These are phyloP conservation scores for Glycine tomentella DNA, from an alignment of 306 rosid genomes.

Conservation along the genomic window DNA sequence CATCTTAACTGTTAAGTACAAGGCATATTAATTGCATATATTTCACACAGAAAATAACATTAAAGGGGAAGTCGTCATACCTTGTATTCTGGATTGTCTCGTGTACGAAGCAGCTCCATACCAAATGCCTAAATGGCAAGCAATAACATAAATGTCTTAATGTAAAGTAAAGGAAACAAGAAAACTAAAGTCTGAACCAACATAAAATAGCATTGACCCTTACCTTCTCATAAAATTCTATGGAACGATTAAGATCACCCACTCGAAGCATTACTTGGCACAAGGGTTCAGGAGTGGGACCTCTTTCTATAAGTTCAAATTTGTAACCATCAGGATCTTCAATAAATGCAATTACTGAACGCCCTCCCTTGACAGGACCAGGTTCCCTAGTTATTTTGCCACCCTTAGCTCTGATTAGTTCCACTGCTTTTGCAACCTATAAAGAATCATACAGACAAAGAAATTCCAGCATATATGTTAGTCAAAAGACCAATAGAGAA, in stretches of 20 bases:
- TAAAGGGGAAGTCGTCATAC: conserved; percentile 51
- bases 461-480: conserved; percentile 22
- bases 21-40: conserved; percentile 23
- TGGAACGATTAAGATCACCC: conserved; percentile 96
- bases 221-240: conserved; percentile 92
- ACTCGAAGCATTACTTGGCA: conserved; percentile 99
- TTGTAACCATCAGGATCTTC: conserved; percentile 99
- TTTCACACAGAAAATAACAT: not conserved
- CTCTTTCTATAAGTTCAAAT: conserved; percentile 95
- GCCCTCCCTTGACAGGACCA: conserved; percentile 98
- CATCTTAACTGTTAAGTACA: conserved; percentile 3
- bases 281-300: conserved; percentile 92
- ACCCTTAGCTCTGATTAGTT: conserved; percentile 90
- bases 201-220: conserved; percentile 40
- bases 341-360: conserved; percentile 83
- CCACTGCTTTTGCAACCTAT: conserved; percentile 85
- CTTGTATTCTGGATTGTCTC: conserved; percentile 95
- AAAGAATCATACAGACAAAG: conserved; percentile 37
- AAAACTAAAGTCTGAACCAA: not conserved
- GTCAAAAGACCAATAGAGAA: conserved; percentile 43
- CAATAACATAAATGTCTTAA: conserved; percentile 41
- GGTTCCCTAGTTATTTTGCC: conserved; percentile 92
- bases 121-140: conserved; percentile 79
- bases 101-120: conserved; percentile 90
- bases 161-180: not conserved